Base-by-base conservation (phyloP, 441 rosid genomes). In the Macaranga tanarius region DNA sequence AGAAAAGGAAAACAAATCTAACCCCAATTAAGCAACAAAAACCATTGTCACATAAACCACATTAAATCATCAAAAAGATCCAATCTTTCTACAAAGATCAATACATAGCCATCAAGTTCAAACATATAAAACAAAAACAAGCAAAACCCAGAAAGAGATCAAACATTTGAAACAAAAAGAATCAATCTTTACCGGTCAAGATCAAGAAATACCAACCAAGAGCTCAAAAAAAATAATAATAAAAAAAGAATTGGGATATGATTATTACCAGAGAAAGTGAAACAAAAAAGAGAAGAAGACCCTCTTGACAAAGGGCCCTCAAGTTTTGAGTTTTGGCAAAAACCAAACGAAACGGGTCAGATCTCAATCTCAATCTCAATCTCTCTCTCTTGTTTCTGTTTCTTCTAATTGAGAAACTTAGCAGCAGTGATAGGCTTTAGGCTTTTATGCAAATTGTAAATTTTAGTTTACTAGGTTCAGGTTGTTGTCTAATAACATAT, bases 231-330 rank as follows among this genome's bases (percentile, higher is more conserved):
- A n/a, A n/a, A n/a, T n/a, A n/a, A n/a, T n/a, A n/a, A n/a, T n/a
- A 15, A 10, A 54, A 52, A 72, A 19, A 28, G 7, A 56, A n/a
- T 3, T 6, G 2, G 13, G 70, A 60, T 73, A 9, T 5, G 60
- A 56, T 65, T 22, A 34, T 65, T 72, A 79, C 76, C 78, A 48
- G 73, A 47, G 52, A 68, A 23, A 73, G 58, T 51, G 65, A 55
- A 20, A 15, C 45, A 44, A 20, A 23, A 57, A 61, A 68, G 54
- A 57, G 54, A 61, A 64, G 79, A 72, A 67, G 72, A 81, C 77
- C 83, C 84, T 77, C 63, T 57, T 16, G 67, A 71, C 10, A 73
- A 79, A 78, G 76, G 79, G 77, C 73, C 77, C 78, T 45, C 69
- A 66, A 67, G 63, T 66, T 55, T 20, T 67, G 70, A 79, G 68